Evolutionary conservation across 768 basidiomycete species (phyloP), one percentile per base, ranked within the genome.

Genomic region (Pleurotus salmoneostramineus): DNA sequence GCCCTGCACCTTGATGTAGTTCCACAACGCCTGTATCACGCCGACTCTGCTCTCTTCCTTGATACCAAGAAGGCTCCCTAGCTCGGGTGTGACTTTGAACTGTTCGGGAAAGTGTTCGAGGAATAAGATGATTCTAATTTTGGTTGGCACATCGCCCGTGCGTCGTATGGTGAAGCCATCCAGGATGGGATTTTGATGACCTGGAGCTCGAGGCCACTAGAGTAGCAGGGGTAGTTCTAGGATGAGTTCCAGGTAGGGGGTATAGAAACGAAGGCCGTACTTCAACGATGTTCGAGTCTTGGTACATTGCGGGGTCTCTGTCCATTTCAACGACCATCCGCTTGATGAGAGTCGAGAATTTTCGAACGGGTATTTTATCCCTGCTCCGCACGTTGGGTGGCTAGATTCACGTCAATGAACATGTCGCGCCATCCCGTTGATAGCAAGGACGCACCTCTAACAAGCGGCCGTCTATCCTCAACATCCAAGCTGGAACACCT

Each of bases 201-300:
- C 82, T 57, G 83, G 73, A 1, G 79, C 71, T 12, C 83, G 79
- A 37, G 83, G 80, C 86, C 89, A 91, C 88, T 89, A 56, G 4
- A 37, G 51, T 31, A 42, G 4, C 33, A 32, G 56, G 40, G 42
- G 33, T 56, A 4, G 40, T 31, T 15, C 21, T 12, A 32, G 56
- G 43, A 42, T 35, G 57, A 4, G 40, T 31, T 15, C 21, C 6
- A 33, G 2, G 50, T 34, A 4, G n/a, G 10, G 37, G 46, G 2
- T 27, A 46, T 17, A 64, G 50, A 17, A 32, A 40, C n/a, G 37
- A 8, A 12, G 37, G 8, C 3, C 80, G 36, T 61, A 94, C 95
- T 83, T 97, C 95, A 36, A 96, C 85, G 12, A 95, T 86, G 64
- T 95, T 96, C 17, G 87, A 84, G 50, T 96, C 93, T 1, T 90